Percentiles rank a stretch among this genome's conserved stretches.
Evolutionary conservation across 768 basidiomycete genomes (phyloP).

Genomic region (Favolaschia claudopus): DNA sequence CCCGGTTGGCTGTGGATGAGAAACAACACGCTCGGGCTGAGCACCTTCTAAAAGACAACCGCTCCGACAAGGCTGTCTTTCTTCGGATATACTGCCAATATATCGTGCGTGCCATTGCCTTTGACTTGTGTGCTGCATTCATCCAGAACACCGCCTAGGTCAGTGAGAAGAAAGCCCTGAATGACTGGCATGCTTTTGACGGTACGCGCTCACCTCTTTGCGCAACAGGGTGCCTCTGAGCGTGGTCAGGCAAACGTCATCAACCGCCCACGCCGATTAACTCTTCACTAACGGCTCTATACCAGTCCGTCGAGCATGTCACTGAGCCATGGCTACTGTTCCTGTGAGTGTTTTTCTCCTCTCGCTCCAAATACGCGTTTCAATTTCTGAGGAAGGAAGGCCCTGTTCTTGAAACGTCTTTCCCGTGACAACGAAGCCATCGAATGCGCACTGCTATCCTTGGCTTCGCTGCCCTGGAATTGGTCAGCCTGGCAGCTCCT

Average conservation of each 20-base stretch:
- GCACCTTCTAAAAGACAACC: conserved; percentile 54
- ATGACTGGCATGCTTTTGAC: conserved; percentile 67
- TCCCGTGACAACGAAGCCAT: conserved; percentile 68
- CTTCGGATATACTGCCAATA: conserved; percentile 22
- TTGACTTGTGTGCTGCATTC: background rate
- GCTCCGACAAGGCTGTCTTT: conserved; percentile 46
- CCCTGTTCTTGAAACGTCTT: conserved; percentile 66
- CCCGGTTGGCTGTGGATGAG: conserved; percentile 59
- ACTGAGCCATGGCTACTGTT: conserved; percentile 72
- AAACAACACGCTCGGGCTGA: conserved; percentile 69
- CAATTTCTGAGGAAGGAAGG: conserved; percentile 53
- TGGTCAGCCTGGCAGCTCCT: conserved; percentile 77
- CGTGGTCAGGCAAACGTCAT: conserved; percentile 49
- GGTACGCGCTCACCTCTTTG: conserved; percentile 41
- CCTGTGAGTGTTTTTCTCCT: conserved; percentile 50
- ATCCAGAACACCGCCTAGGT: conserved; percentile 1
- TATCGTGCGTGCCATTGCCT: conserved; percentile 12
- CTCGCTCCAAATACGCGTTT: background rate
- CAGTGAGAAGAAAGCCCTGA: conserved; percentile 58
- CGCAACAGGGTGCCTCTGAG: background rate
- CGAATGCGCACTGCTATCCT: conserved; percentile 63
- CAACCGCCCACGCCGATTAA: conserved; percentile 62
- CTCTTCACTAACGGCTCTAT: conserved; percentile 49
- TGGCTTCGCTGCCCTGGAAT: conserved; percentile 70
- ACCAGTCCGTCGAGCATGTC: conserved; percentile 52